phyloP scores from a whole-genome alignment of 2,329 filamentous ascomycete genomes.

The Fonsecaea nubica region DNA sequence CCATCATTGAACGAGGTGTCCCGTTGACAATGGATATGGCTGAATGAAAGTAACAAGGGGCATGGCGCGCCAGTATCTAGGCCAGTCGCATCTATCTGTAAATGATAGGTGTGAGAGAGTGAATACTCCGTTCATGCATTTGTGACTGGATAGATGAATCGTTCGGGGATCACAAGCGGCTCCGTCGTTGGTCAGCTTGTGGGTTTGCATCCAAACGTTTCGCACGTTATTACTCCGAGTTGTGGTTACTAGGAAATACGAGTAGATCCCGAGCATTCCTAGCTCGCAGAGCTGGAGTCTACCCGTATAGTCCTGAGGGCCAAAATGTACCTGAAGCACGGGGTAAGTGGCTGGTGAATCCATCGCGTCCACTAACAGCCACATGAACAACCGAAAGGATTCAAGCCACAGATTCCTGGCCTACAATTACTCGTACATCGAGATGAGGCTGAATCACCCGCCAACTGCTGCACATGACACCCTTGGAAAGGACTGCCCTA shows the following conservation, averaged over 20 bases:
- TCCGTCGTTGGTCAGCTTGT: too few relatives aligned
- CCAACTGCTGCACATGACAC: not conserved
- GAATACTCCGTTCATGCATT: too few relatives aligned
- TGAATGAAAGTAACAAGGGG: not conserved
- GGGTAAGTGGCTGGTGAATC: constrained; percentile 8
- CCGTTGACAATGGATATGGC: not conserved
- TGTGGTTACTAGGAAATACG: too few relatives aligned
- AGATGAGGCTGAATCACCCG: not conserved
- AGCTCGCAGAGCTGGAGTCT: too few relatives aligned
- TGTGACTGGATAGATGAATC: too few relatives aligned
- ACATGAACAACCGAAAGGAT: constrained; percentile 3
- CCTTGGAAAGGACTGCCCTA: not conserved
- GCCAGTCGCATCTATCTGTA: not conserved
- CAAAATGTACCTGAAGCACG: not conserved
- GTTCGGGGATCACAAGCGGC: too few relatives aligned
- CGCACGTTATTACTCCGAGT: too few relatives aligned
- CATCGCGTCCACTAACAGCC: not conserved
- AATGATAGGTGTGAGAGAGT: too few relatives aligned
- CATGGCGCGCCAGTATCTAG: not conserved
- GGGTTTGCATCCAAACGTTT: too few relatives aligned
- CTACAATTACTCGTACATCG: not conserved
- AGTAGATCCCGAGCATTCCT: too few relatives aligned
- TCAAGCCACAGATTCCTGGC: not conserved
- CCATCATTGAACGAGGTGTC: not conserved
- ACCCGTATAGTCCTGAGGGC: too few relatives aligned